A percentile compares a stretch with the other conserved stretches of the same genome.
Conservation (phyloP, 2,329 filamentous ascomycete genomes). For the Sarocladiaceae sp. region DNA sequence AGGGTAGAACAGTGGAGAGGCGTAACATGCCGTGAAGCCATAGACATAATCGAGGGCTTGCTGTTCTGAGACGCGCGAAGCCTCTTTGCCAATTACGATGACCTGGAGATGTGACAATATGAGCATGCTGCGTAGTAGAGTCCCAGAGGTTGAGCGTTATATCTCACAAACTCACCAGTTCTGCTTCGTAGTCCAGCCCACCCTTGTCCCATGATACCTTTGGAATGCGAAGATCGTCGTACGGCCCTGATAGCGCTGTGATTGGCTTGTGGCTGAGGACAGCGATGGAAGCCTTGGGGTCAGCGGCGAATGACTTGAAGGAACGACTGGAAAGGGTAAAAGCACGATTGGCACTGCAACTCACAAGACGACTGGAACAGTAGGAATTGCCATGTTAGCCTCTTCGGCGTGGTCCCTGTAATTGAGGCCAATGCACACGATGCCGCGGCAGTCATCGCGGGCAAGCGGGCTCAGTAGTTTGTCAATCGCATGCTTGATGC, state of each 20-base stretch:
- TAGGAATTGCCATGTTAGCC: not conserved
- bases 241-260: constrained; percentile 29
- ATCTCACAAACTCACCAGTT: constrained; percentile 26
- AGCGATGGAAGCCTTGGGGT: constrained; percentile 42
- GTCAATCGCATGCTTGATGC: too few relatives aligned
- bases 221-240: constrained; percentile 35
- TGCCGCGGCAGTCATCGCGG: too few relatives aligned
- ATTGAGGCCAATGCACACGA: constrained; percentile 31
- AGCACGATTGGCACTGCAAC: not conserved
- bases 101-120: constrained; percentile 17
- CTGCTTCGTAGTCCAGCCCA: constrained; percentile 43
- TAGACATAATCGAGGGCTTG: constrained; percentile 41
- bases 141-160: too few relatives aligned
- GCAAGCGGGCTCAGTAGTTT: too few relatives aligned
- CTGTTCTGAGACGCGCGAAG: constrained; percentile 40
- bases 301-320: constrained; percentile 41
- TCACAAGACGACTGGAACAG: not conserved
- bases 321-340: not conserved
- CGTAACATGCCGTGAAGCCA: constrained; percentile 35
- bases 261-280: constrained; percentile 42
- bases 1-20: too few relatives aligned
- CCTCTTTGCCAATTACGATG: constrained; percentile 47
- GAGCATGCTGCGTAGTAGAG: not conserved
- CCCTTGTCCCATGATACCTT: constrained; percentile 39
- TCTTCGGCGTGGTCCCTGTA: constrained; percentile 23